Conservation (phyloP, 1,284 basidiomycete genomes). For the Athelia psychrophila region DNA sequence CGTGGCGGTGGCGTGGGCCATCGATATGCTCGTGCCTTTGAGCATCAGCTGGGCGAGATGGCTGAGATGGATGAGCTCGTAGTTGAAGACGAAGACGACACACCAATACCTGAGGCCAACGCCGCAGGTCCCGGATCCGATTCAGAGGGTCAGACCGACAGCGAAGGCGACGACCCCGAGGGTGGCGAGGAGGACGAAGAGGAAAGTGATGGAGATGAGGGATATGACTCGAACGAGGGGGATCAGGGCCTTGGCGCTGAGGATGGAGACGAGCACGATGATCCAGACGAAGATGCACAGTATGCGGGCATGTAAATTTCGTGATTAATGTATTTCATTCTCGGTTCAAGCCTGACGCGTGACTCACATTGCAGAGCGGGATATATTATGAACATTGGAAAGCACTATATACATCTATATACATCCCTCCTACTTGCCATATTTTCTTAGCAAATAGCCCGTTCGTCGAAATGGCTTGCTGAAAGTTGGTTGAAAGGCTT, state of each 20-base stretch:
- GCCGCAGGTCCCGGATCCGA: neutral
- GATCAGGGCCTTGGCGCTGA: neutral
- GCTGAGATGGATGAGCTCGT: slow-evolving; percentile 5
- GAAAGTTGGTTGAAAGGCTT: too few species aligned
- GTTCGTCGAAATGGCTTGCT: too few species aligned
- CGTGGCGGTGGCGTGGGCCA: slow-evolving; percentile 27
- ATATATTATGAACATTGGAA: too few species aligned
- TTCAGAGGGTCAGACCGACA: neutral
- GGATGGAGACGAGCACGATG: neutral
- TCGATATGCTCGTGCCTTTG: neutral
- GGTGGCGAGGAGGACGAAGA: slow-evolving; percentile 6
- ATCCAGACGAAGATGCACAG: too few species aligned
- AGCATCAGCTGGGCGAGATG: neutral
- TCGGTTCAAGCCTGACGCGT: too few species aligned
- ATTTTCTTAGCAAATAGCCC: too few species aligned
- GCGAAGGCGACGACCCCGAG: neutral
- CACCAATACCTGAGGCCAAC: neutral
- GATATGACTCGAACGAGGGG: neutral
- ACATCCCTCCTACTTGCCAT: too few species aligned
- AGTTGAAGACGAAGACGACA: neutral
- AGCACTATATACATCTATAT: too few species aligned
- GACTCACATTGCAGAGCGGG: too few species aligned
- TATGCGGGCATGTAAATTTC: too few species aligned
- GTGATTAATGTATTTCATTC: too few species aligned
- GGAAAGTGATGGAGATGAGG: slow-evolving; percentile 6